Percentiles rank a stretch among this genome's conserved stretches.
Evolutionary conservation across 768 basidiomycete genomes (phyloP).

Genomic region (Psilocybe subaeruginosa): DNA sequence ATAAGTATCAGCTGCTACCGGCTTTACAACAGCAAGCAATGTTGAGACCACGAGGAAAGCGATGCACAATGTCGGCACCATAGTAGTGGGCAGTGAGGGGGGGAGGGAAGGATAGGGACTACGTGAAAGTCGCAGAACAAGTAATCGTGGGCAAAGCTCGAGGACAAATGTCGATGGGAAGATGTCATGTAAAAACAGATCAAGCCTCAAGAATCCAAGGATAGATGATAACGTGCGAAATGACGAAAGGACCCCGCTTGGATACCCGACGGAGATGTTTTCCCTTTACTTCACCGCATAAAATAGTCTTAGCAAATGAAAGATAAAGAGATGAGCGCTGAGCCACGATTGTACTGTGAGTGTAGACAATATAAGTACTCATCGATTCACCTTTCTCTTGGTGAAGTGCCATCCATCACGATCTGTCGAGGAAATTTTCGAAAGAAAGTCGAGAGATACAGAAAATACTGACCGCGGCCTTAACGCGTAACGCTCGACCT

Average conservation of each 20-base stretch:
- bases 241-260: background rate
- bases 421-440: too few relatives aligned
- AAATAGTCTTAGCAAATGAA: too few relatives aligned
- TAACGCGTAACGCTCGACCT: too few relatives aligned
- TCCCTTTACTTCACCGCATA: background rate
- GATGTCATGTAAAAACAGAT: background rate
- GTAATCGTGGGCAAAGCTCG: background rate
- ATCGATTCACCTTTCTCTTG: too few relatives aligned
- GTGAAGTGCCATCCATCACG: too few relatives aligned
- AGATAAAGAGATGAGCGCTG: too few relatives aligned
- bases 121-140: background rate
- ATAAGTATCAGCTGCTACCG: conserved; percentile 36
- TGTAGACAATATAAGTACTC: too few relatives aligned
- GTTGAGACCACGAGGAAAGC: background rate
- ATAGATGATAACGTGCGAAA: background rate
- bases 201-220: too few relatives aligned
- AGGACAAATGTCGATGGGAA: background rate
- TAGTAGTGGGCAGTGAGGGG: background rate
- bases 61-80: background rate
- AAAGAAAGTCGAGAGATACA: too few relatives aligned
- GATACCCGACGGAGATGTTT: background rate
- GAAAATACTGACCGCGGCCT: too few relatives aligned
- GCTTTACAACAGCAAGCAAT: background rate
- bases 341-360: too few relatives aligned
- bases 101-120: background rate